phyloP scores from a whole-genome alignment of 2,329 filamentous ascomycete genomes.

The Neobulgaria alba region DNA sequence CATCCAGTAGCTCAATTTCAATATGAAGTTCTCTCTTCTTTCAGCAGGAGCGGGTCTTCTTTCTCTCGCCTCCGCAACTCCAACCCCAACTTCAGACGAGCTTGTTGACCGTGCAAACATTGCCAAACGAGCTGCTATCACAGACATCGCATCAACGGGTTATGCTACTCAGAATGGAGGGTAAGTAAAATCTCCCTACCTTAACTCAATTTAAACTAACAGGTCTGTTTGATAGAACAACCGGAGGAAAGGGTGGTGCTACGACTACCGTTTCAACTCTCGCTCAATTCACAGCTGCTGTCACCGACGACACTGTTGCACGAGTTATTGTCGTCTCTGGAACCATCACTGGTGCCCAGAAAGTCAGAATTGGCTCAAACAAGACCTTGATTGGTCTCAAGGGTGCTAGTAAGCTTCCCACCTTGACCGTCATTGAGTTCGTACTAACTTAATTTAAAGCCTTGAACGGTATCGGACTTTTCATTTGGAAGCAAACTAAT shows the following conservation, averaged over 20 bases:
- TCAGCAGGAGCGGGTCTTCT: slow-evolving; percentile 37
- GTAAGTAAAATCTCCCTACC: neutral
- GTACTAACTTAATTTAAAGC: neutral
- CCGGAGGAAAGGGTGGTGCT: slow-evolving; percentile 37
- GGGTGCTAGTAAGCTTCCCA: slow-evolving; percentile 26
- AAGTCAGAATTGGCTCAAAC: slow-evolving; percentile 26
- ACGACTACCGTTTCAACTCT: slow-evolving; percentile 38
- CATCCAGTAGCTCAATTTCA: slow-evolving; percentile 19
- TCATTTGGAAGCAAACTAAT: slow-evolving; percentile 39
- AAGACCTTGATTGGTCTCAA: slow-evolving; percentile 44
- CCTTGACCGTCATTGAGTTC: neutral
- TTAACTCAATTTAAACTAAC: neutral
- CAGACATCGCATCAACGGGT: slow-evolving; percentile 29
- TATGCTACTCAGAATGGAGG: slow-evolving; percentile 41
- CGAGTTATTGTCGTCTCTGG: slow-evolving; percentile 37
- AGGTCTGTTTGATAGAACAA: slow-evolving; percentile 26
- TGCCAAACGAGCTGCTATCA: slow-evolving; percentile 37
- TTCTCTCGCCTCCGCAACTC: slow-evolving; percentile 37
- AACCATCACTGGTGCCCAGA: slow-evolving; percentile 19
- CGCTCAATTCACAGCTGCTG: slow-evolving; percentile 33
- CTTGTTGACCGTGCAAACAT: slow-evolving; percentile 10
- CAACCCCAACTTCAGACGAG: slow-evolving; percentile 38
- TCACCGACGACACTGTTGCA: slow-evolving; percentile 34
- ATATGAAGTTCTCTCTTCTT: slow-evolving; percentile 42
- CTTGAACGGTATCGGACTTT: slow-evolving; percentile 29